Evolutionary conservation across 441 rosid species (phyloP).

Genomic region (Pelargonium myrrhifolium): DNA sequence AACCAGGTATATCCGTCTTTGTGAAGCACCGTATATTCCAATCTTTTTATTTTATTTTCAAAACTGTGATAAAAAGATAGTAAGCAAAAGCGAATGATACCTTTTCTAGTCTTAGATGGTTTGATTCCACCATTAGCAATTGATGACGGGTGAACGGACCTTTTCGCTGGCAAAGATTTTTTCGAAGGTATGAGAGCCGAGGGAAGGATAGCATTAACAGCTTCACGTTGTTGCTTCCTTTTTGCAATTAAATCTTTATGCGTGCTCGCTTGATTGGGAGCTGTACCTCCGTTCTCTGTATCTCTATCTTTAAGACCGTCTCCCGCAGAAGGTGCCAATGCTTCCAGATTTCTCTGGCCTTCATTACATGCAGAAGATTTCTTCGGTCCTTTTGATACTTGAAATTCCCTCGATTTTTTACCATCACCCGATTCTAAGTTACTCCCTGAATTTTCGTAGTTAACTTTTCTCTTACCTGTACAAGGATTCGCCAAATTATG

Average conservation of each 20-base stretch:
- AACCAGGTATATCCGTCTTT: background rate
- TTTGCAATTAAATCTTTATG: slow-evolving; percentile 43
- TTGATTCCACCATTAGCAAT: slow-evolving; percentile 31
- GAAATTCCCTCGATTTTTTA: slow-evolving; percentile 16
- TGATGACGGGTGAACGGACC: slow-evolving; percentile 50
- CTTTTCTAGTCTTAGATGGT: slow-evolving; percentile 62
- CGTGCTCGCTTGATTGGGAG: slow-evolving; percentile 31
- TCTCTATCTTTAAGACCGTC: slow-evolving; percentile 27
- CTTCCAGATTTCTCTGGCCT: slow-evolving; percentile 27
- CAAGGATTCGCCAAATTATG: slow-evolving; percentile 19
- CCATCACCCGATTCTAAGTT: slow-evolving; percentile 23
- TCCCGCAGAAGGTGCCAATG: slow-evolving; percentile 28
- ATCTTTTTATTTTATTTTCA: background rate
- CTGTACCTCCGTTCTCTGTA: slow-evolving; percentile 22
- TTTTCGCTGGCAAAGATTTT: slow-evolving; percentile 41
- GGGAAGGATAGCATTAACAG: slow-evolving; percentile 77
- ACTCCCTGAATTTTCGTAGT: slow-evolving; percentile 18
- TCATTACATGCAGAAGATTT: slow-evolving; percentile 32
- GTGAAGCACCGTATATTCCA: background rate
- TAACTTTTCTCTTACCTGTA: slow-evolving; percentile 21
- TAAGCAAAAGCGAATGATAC: slow-evolving; percentile 23
- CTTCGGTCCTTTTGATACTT: slow-evolving; percentile 28
- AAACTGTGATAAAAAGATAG: background rate
- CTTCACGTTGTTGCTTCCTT: slow-evolving; percentile 81
- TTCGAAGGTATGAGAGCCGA: slow-evolving; percentile 78